phyloP scores from a whole-genome alignment of 164 flowering plant genomes.

The Sedum album region DNA sequence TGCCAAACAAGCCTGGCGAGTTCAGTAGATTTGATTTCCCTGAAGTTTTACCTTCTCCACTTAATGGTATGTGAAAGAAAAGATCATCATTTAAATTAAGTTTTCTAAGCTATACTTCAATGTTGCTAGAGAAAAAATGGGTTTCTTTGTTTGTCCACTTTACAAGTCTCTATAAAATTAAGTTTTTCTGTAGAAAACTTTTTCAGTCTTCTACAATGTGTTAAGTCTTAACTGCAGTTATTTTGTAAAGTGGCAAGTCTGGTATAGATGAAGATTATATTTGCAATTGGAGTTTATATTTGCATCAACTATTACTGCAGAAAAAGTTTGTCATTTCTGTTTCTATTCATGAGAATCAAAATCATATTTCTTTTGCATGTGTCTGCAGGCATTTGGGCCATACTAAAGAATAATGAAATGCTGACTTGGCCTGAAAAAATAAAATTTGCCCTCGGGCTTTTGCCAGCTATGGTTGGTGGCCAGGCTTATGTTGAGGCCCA shows the following conservation, averaged over 20 bases:
- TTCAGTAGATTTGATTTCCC: slow-evolving; percentile 97
- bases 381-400: slow-evolving; percentile 85
- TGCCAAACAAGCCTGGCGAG: slow-evolving; percentile 94
- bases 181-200: too few relatives aligned
- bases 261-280: background rate
- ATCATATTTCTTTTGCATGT: background rate
- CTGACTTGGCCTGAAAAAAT: slow-evolving; percentile 94
- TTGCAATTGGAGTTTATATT: too few relatives aligned
- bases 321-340: background rate
- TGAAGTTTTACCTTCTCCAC: slow-evolving; percentile 78
- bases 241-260: background rate
- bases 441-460: slow-evolving; percentile 94
- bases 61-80: slow-evolving; percentile 55
- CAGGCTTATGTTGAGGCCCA: slow-evolving; percentile 98
- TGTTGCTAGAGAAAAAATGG: background rate
- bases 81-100: background rate
- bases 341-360: background rate
- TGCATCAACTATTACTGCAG: background rate
- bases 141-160: background rate
- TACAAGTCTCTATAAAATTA: background rate
- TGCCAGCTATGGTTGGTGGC: slow-evolving; percentile 95
- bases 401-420: slow-evolving; percentile 92
- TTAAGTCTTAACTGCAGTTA: too few relatives aligned
- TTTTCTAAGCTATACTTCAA: background rate
- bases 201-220: too few relatives aligned